Conservation (phyloP, 345 rosid genomes). For the Gossypium stocksii region DNA sequence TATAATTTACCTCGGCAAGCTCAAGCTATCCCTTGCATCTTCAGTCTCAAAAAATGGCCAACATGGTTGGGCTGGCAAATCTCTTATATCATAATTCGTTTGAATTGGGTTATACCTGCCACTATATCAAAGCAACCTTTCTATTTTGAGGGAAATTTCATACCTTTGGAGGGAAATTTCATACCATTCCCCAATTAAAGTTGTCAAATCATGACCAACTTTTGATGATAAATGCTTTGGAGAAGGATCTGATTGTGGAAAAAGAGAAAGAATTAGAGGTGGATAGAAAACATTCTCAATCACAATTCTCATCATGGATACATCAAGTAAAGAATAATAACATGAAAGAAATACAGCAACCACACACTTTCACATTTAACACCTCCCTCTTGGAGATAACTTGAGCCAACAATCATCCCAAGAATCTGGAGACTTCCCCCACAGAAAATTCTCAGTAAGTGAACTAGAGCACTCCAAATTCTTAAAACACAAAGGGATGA, state of each 20-base stretch:
- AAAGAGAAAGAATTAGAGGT: conserved; percentile 15
- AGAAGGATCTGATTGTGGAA: conserved; percentile 34
- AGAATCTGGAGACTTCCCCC: neutral
- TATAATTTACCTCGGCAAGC: conserved; percentile 48
- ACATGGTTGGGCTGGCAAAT: conserved; percentile 29
- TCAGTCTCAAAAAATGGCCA: conserved; percentile 36
- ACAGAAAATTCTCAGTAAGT: neutral
- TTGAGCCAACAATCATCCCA: neutral
- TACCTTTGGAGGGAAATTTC: conserved; percentile 16
- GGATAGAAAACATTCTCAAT: conserved; percentile 1
- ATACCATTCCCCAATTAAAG: conserved; percentile 32
- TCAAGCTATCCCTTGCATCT: conserved; percentile 46
- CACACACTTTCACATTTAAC: neutral
- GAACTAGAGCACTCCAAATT: neutral
- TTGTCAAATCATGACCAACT: conserved; percentile 26
- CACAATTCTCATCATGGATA: neutral
- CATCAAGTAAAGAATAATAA: neutral
- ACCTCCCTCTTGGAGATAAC: neutral
- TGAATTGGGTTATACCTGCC: conserved; percentile 26
- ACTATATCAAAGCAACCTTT: conserved; percentile 11
- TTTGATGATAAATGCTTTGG: conserved; percentile 31
- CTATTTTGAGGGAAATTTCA: neutral
- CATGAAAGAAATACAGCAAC: neutral
- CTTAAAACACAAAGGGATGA: neutral
- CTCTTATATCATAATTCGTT: conserved; percentile 20